Evolutionary conservation across 2,329 filamentous ascomycete genomes (phyloP), one percentile per base, ranked within the genome.

Genomic region (Aspergillus sp.): DNA sequence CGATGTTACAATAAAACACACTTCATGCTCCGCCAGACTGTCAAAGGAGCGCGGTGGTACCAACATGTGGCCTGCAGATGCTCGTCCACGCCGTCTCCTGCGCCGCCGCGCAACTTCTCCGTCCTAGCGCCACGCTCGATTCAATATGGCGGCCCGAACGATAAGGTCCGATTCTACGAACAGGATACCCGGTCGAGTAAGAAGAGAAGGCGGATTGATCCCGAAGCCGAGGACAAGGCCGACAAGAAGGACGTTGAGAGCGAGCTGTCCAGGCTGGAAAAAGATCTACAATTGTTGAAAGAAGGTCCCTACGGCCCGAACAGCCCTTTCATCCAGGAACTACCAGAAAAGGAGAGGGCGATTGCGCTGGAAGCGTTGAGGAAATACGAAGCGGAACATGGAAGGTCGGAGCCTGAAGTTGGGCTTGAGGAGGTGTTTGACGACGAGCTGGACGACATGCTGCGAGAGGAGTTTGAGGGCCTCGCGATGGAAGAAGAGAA

Each of bases 21-120:
- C 66, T 69, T 67, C 68, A 75, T 75, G 73, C 72, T 74, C 70
- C 72, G 72, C 63, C 70, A 72, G 68, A 67, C 66, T 63, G 60
- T 73, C 60, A 70, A 66, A 66, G 71, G 71, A 66, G 70, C 72
- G 72, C 70, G 71, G 62, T 73, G 70, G 70, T 71, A 71, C 70
- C 68, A 71, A 59, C 65, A 74, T 72, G 68, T 64, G 61, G 67
- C 69, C 60, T 64, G 60, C 69, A 65, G 52, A 64, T 60, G 56
- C 59, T 62, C 64, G 61, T 64, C 65, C 56, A 60, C 60, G 58
- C 54, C 64, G 52, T 55, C 50, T 53, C 51, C 45, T 25, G 44
- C 56, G 58, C 51, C 54, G 43, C 62, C 55, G 47, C 68, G 71
- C 45, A 50, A 61, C 40, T 70, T 73, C 59, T 68, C 66, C 55